Evolutionary conservation across 768 basidiomycete genomes (phyloP).

Genomic region (Grammothele lineata): DNA sequence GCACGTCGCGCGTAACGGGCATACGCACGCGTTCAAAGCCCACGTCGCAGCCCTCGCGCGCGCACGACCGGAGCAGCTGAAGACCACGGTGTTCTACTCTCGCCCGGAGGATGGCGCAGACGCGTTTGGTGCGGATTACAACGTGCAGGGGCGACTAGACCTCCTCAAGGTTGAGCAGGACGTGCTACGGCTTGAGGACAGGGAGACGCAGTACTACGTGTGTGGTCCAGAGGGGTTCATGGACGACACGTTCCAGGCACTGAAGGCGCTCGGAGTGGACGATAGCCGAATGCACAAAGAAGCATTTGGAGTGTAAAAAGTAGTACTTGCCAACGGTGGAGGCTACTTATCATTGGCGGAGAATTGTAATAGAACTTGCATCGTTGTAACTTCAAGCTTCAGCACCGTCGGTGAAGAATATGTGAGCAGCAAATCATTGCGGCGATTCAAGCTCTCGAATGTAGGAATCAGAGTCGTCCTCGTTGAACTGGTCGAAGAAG

Average conservation of each 20-base stretch:
- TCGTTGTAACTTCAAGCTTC: too few species aligned
- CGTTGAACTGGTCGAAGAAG: too few species aligned
- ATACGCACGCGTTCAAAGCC: conserved; percentile 13
- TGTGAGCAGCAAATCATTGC: too few species aligned
- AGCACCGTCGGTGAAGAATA: too few species aligned
- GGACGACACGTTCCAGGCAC: conserved; percentile 2
- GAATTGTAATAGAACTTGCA: too few species aligned
- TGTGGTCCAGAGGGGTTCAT: conserved; percentile 23
- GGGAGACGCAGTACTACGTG: conserved; percentile 18
- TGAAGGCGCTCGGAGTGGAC: conserved; percentile 17
- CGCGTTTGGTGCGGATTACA: conserved; percentile 12
- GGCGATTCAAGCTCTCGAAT: too few species aligned
- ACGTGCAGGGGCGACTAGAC: conserved; percentile 15
- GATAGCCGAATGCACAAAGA: conserved; percentile 16
- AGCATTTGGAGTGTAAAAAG: too few species aligned
- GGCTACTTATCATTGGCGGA: too few species aligned
- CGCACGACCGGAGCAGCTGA: conserved; percentile 11
- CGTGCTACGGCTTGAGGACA: conserved; percentile 11
- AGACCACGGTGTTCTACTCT: conserved; percentile 12
- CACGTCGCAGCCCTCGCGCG: conserved; percentile 11
- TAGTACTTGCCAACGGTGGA: too few species aligned
- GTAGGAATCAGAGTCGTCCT: too few species aligned
- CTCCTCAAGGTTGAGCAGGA: conserved; percentile 7
- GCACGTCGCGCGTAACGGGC: conserved; percentile 17
- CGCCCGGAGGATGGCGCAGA: conserved; percentile 6